These are phyloP conservation scores for Exophiala xenobiotica DNA, from an alignment of 2,329 filamentous ascomycete species.

Conservation along the genomic window DNA sequence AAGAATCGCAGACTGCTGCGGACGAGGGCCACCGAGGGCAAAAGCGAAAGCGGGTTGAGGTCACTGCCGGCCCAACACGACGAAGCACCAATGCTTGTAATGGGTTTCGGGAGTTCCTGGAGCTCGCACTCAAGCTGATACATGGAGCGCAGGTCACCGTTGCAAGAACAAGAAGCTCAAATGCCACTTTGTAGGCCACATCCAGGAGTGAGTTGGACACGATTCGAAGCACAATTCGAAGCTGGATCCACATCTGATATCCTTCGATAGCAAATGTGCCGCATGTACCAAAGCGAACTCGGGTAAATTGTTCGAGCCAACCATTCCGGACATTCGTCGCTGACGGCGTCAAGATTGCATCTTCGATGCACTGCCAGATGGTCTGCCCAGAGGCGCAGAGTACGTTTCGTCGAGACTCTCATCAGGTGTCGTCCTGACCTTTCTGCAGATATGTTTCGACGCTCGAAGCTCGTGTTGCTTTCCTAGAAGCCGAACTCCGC, in stretches of 20 bases:
- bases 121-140: neutral
- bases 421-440: neutral
- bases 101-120: neutral
- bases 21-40: too few relatives aligned
- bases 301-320: slow-evolving; percentile 11
- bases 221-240: too few relatives aligned
- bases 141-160: neutral
- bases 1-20: too few relatives aligned
- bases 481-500: slow-evolving; percentile 19
- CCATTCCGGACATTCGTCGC: neutral
- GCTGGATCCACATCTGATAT: too few relatives aligned
- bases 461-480: slow-evolving; percentile 22
- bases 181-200: neutral
- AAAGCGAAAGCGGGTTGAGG: neutral
- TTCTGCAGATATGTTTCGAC: slow-evolving; percentile 24
- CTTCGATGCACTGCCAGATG: slow-evolving; percentile 25
- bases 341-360: slow-evolving; percentile 17
- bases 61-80: neutral
- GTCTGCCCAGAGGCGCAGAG: slow-evolving; percentile 20
- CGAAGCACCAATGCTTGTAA: neutral
- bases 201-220: slow-evolving; percentile 1
- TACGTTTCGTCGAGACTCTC: slow-evolving; percentile 6
- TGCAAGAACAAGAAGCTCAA: slow-evolving; percentile 2
- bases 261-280: slow-evolving; percentile 24
- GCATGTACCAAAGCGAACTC: slow-evolving; percentile 17